Evolutionary conservation across 1,139 yeast species (phyloP).

Genomic region (Pichia sp.): DNA sequence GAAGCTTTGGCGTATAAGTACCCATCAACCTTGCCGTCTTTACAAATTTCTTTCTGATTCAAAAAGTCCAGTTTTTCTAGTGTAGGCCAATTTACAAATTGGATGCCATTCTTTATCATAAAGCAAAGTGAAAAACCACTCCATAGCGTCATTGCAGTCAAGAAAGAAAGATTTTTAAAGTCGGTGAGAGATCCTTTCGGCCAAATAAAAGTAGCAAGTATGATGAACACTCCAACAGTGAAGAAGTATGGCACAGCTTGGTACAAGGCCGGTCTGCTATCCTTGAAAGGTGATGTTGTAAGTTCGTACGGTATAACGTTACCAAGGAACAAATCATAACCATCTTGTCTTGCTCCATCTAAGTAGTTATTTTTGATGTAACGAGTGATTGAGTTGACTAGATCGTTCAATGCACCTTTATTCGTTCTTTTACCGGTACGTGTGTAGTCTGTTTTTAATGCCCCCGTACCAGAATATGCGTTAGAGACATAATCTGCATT

Average conservation of each 20-base stretch:
- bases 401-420: constrained; percentile 77
- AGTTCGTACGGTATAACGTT: constrained; percentile 63
- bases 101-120: constrained; percentile 65
- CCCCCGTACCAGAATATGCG: constrained; percentile 96
- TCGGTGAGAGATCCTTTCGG: constrained; percentile 58
- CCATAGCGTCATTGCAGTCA: constrained; percentile 50
- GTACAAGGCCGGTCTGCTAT: constrained; percentile 65
- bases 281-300: constrained; percentile 66
- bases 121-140: constrained; percentile 43
- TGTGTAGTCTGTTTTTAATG: constrained; percentile 93
- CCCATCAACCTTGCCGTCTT: constrained; percentile 43
- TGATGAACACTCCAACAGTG: constrained; percentile 65
- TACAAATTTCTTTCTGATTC: constrained; percentile 39
- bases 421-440: constrained; percentile 88
- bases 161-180: constrained; percentile 55
- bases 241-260: constrained; percentile 77
- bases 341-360: constrained; percentile 94
- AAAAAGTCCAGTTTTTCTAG: constrained; percentile 51
- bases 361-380: constrained; percentile 78
- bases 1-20: constrained; percentile 27
- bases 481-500: constrained; percentile 92
- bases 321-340: constrained; percentile 85
- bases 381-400: constrained; percentile 77
- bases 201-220: constrained; percentile 64
- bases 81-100: constrained; percentile 93